phyloP scores from a whole-genome alignment of 345 rosid species.

The Clausena lansium region DNA sequence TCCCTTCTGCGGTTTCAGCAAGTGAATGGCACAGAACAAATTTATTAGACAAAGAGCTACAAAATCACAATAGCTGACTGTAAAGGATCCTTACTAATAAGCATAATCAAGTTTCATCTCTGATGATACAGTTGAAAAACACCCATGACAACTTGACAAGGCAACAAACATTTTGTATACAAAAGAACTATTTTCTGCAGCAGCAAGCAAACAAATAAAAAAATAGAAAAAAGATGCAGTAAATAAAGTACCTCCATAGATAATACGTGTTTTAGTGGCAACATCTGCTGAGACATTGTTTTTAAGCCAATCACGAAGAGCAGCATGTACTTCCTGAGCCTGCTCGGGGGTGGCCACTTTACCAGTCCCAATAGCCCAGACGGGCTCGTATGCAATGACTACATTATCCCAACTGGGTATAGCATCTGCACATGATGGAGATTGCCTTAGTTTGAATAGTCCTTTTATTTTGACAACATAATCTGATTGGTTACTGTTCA shows the following conservation, averaged over 20 bases:
- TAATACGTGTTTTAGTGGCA: slow-evolving; percentile 88
- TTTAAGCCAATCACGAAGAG: slow-evolving; percentile 92
- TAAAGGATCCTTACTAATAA: too few species aligned
- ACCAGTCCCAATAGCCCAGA: slow-evolving; percentile 99
- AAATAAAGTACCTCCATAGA: slow-evolving; percentile 76
- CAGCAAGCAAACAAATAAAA: background rate
- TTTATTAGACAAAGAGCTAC: background rate
- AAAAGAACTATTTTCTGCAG: background rate
- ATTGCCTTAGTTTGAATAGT: background rate
- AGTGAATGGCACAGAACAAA: background rate
- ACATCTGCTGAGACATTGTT: slow-evolving; percentile 83
- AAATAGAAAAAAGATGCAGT: background rate
- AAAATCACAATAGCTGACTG: too few species aligned
- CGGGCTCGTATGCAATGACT: slow-evolving; percentile 97
- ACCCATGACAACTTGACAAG: background rate
- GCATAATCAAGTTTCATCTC: too few species aligned
- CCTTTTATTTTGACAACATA: background rate
- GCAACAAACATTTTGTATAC: background rate
- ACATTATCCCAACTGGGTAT: slow-evolving; percentile 86
- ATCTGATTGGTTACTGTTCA: background rate
- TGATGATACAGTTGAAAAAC: background rate
- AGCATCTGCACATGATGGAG: slow-evolving; percentile 51
- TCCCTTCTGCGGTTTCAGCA: background rate
- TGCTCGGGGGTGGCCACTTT: slow-evolving; percentile 93
- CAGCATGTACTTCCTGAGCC: slow-evolving; percentile 94